phyloP scores from a whole-genome alignment of 345 rosid species.

The Camelina sativa region DNA sequence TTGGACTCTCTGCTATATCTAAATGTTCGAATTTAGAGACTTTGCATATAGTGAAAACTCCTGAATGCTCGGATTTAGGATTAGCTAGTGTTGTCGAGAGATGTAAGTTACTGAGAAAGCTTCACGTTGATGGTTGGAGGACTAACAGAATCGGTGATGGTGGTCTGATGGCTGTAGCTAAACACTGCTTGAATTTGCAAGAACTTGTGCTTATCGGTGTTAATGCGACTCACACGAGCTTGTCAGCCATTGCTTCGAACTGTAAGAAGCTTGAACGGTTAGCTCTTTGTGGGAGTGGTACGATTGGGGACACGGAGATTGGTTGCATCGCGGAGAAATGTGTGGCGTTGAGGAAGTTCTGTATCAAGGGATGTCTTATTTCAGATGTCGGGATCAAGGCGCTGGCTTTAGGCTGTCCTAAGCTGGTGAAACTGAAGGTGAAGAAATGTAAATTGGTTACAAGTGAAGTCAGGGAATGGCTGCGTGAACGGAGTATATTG shows the following conservation, averaged over 20 bases:
- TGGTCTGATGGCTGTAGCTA: too few relatives aligned
- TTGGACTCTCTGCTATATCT: too few relatives aligned
- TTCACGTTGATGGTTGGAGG: too few relatives aligned
- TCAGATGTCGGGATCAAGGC: slow-evolving; percentile 72
- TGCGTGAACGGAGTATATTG: slow-evolving; percentile 56
- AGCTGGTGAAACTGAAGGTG: slow-evolving; percentile 76
- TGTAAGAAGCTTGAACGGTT: slow-evolving; percentile 71
- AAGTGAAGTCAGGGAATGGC: slow-evolving; percentile 58
- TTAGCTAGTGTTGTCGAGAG: too few relatives aligned
- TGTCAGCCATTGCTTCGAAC: slow-evolving; percentile 57
- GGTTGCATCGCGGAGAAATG: slow-evolving; percentile 76
- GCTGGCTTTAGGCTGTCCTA: slow-evolving; percentile 78
- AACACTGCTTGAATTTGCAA: too few relatives aligned
- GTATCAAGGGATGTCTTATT: slow-evolving; percentile 78
- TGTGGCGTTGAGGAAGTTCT: slow-evolving; percentile 67
- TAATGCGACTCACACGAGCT: slow-evolving; percentile 61
- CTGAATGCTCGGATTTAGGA: too few relatives aligned
- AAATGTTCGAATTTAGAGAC: too few relatives aligned
- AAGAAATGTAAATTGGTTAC: slow-evolving; percentile 80
- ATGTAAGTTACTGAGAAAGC: too few relatives aligned
- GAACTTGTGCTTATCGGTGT: slow-evolving; percentile 82
- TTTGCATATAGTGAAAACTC: too few relatives aligned
- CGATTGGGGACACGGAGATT: slow-evolving; percentile 70
- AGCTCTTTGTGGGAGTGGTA: slow-evolving; percentile 75
- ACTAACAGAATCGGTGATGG: too few relatives aligned